Evolutionary conservation across 768 basidiomycete species (phyloP).

Genomic region (Mycena leptocephala): DNA sequence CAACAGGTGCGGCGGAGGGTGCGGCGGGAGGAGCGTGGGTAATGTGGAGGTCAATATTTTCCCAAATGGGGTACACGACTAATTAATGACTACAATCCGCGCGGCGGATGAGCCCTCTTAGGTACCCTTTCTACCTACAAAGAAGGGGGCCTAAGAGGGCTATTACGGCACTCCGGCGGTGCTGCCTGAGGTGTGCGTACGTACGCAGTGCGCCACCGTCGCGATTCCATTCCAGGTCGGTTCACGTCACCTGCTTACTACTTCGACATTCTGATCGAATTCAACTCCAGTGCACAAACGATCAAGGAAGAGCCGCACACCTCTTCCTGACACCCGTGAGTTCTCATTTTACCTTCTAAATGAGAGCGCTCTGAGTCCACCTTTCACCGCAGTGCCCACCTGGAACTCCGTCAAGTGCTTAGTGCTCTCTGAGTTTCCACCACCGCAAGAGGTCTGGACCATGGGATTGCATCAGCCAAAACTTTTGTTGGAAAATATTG

Average conservation of each 20-base stretch:
- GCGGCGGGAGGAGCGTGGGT: too few relatives aligned
- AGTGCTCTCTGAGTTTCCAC: constrained; percentile 7
- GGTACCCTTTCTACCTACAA: too few relatives aligned
- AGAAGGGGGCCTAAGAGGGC: too few relatives aligned
- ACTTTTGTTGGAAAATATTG: neutral
- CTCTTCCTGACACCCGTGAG: constrained; percentile 4
- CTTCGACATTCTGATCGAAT: constrained; percentile 1
- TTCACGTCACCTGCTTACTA: neutral
- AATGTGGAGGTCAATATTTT: too few relatives aligned
- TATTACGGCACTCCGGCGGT: too few relatives aligned
- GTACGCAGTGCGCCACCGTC: constrained; percentile 3
- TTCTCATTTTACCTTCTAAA: constrained; percentile 6
- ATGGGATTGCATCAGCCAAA: neutral
- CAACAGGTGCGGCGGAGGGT: too few relatives aligned
- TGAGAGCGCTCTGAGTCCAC: neutral
- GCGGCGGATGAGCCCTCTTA: too few relatives aligned
- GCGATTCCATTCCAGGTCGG: constrained; percentile 10
- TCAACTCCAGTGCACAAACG: constrained; percentile 13
- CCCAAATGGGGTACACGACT: too few relatives aligned
- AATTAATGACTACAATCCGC: too few relatives aligned
- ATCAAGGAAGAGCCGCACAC: constrained; percentile 7
- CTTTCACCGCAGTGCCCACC: constrained; percentile 7
- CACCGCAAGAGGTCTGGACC: constrained; percentile 6
- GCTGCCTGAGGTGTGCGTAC: too few relatives aligned
- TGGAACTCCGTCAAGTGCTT: constrained; percentile 11